Conservation (phyloP, 345 rosid species). For the Eucalyptus polybractea region DNA sequence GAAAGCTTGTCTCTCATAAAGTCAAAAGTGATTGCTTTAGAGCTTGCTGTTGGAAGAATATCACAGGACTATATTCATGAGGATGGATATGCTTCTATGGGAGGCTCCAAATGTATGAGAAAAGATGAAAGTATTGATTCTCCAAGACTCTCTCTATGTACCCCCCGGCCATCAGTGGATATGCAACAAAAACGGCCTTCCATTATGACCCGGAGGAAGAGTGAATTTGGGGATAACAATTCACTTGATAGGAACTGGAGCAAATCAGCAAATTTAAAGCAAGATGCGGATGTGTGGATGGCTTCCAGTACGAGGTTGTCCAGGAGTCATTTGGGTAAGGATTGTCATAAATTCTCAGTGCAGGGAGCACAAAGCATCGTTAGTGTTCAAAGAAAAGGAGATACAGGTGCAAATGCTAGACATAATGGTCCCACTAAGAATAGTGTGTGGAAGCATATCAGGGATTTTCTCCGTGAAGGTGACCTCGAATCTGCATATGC, state of each 20-base stretch:
- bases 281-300: conserved; percentile 26
- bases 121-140: conserved; percentile 36
- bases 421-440: conserved; percentile 15
- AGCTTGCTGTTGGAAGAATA: conserved; percentile 53
- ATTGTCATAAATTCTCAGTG: conserved; percentile 27
- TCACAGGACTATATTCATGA: conserved; percentile 21
- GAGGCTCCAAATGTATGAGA: conserved; percentile 32
- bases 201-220: conserved; percentile 25
- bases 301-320: conserved; percentile 13
- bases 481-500: conserved; percentile 73
- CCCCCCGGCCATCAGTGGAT: conserved; percentile 58
- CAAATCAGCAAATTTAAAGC: conserved; percentile 13
- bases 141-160: conserved; percentile 56
- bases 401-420: conserved; percentile 13
- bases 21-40: conserved; percentile 69
- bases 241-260: conserved; percentile 27
- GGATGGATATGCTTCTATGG: conserved; percentile 20
- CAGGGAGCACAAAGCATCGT: conserved; percentile 17
- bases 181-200: conserved; percentile 36
- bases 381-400: conserved; percentile 14
- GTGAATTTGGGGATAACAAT: conserved; percentile 43
- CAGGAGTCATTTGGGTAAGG: conserved; percentile 25
- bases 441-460: conserved; percentile 41
- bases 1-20: conserved; percentile 53
- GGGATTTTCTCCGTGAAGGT: conserved; percentile 46